Conservation (phyloP, 2,329 filamentous ascomycete species). For the Aspergillus sergii region DNA sequence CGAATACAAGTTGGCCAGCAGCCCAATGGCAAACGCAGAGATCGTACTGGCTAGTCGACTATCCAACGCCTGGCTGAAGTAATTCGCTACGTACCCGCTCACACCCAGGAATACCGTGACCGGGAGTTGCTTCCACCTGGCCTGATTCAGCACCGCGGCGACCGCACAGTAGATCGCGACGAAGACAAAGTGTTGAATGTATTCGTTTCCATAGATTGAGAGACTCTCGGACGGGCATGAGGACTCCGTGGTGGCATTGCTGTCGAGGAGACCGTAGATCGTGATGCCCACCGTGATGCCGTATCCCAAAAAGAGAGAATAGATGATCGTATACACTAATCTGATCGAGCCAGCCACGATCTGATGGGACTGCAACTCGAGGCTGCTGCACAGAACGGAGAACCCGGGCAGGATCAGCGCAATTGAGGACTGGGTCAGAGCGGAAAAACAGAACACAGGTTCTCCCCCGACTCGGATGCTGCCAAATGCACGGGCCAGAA, state of each 20-base stretch:
- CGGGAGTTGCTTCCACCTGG: constrained; percentile 74
- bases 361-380: constrained; percentile 69
- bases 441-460: constrained; percentile 66
- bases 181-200: constrained; percentile 65
- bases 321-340: constrained; percentile 60
- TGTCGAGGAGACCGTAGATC: constrained; percentile 62
- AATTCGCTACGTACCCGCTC: constrained; percentile 59
- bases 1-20: constrained; percentile 76
- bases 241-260: constrained; percentile 51
- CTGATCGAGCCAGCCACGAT: constrained; percentile 64
- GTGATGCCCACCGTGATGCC: constrained; percentile 68
- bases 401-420: constrained; percentile 71
- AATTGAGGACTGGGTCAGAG: constrained; percentile 53
- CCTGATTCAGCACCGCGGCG: constrained; percentile 77
- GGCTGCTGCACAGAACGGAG: constrained; percentile 58
- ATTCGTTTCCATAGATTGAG: constrained; percentile 50
- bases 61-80: constrained; percentile 59
- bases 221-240: constrained; percentile 41
- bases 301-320: constrained; percentile 70
- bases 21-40: constrained; percentile 73
- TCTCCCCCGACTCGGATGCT: constrained; percentile 54
- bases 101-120: constrained; percentile 73
- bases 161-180: constrained; percentile 73
- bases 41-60: constrained; percentile 77
- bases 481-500: constrained; percentile 66